Evolutionary conservation across 345 rosid species (phyloP).

Genomic region (Populus alba): DNA sequence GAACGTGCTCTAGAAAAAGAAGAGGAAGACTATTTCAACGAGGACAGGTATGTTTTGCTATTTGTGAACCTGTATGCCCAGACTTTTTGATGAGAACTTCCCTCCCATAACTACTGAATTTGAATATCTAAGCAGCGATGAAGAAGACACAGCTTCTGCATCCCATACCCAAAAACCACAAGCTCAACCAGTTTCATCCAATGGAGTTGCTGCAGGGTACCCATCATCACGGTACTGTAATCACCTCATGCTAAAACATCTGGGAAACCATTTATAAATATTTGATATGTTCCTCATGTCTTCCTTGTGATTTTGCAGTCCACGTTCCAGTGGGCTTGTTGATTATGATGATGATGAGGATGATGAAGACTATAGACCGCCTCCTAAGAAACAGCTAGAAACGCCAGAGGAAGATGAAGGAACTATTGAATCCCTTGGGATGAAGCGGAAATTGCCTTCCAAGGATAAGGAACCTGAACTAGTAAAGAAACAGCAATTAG

Average conservation of each 20-base stretch:
- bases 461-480: constrained; percentile 63
- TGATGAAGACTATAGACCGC: constrained; percentile 91
- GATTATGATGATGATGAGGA: constrained; percentile 98
- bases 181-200: constrained; percentile 55
- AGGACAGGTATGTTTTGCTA: constrained; percentile 56
- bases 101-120: constrained; percentile 8
- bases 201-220: constrained; percentile 63
- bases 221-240: constrained; percentile 55
- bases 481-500: constrained; percentile 58
- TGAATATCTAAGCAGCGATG: constrained; percentile 58
- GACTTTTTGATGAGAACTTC: neutral
- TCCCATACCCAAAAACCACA: constrained; percentile 51
- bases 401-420: constrained; percentile 66
- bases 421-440: constrained; percentile 49
- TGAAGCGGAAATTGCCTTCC: constrained; percentile 63
- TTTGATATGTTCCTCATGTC: neutral
- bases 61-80: neutral
- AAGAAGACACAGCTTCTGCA: constrained; percentile 87
- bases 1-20: constrained; percentile 96
- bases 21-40: constrained; percentile 98
- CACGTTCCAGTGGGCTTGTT: constrained; percentile 80
- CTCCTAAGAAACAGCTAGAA: constrained; percentile 70
- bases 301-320: constrained; percentile 29
- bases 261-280: neutral
- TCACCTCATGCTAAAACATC: constrained; percentile 3